A percentile compares a stretch with the other conserved stretches of the same genome.
Evolutionary conservation across 495 filamentous ascomycete genomes (phyloP).

Genomic region (Lineolata rhizophorae): DNA sequence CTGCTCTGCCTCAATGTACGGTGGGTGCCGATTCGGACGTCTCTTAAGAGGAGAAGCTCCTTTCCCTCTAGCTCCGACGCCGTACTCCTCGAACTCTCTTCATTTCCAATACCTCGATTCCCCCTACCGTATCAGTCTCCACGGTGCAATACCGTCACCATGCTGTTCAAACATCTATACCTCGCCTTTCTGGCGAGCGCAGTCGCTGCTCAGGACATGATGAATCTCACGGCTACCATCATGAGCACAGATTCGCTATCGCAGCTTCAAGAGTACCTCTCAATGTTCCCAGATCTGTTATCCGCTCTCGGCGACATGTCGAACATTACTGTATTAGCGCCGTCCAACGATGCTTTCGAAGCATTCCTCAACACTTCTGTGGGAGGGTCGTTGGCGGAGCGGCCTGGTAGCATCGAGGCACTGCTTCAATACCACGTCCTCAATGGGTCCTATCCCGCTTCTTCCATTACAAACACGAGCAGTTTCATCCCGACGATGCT

Average conservation of each 20-base stretch:
- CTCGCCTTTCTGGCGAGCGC: background rate
- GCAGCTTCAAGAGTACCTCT: background rate
- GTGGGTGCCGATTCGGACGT: too few relatives aligned
- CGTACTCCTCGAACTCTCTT: too few relatives aligned
- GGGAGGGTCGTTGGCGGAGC: constrained; percentile 11
- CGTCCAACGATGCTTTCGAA: constrained; percentile 34
- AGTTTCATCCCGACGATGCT: constrained; percentile 34
- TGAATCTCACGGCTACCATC: background rate
- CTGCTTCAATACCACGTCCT: constrained; percentile 45
- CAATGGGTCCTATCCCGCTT: constrained; percentile 25
- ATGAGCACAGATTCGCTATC: background rate
- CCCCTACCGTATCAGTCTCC: too few relatives aligned
- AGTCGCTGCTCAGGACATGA: background rate
- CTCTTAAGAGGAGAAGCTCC: too few relatives aligned
- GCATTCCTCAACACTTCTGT: constrained; percentile 16
- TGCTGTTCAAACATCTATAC: background rate
- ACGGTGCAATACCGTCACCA: too few relatives aligned
- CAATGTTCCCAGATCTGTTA: constrained; percentile 17
- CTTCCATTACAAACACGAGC: constrained; percentile 20
- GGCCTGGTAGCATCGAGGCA: constrained; percentile 20
- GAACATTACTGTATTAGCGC: constrained; percentile 44
- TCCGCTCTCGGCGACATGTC: constrained; percentile 18
- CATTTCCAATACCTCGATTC: too few relatives aligned
- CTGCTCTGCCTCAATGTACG: too few relatives aligned
- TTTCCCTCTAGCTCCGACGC: too few relatives aligned